These are phyloP conservation scores for Termitomyces sp. DNA, from an alignment of 768 basidiomycete genomes.

Conservation along the genomic window DNA sequence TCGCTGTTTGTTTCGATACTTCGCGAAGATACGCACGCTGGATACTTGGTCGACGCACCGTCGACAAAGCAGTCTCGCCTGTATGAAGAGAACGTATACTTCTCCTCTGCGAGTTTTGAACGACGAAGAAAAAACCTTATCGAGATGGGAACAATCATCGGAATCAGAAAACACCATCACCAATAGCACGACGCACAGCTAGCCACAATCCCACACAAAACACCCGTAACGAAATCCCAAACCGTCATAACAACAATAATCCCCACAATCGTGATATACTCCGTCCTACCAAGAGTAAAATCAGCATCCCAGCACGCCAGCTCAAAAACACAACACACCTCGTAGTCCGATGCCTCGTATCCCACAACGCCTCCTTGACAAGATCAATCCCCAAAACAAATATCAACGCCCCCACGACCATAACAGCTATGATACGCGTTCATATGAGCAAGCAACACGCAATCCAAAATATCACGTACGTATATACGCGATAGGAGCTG, in stretches of 20 bases:
- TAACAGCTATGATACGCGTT: too few relatives aligned
- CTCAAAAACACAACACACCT: slow-evolving; percentile 27
- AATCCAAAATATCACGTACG: slow-evolving; percentile 36
- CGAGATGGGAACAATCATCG: too few relatives aligned
- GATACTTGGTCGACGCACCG: slow-evolving; percentile 82
- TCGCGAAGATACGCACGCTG: slow-evolving; percentile 91
- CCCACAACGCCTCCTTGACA: slow-evolving; percentile 94
- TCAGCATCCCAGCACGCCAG: slow-evolving; percentile 9
- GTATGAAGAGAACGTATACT: slow-evolving; percentile 83
- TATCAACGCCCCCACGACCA: slow-evolving; percentile 88
- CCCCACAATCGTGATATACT: slow-evolving; percentile 79
- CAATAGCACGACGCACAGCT: slow-evolving; percentile 86
- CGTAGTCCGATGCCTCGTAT: slow-evolving; percentile 85
- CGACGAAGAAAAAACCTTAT: slow-evolving; percentile 97
- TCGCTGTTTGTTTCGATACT: slow-evolving; percentile 85
- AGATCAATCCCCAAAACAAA: slow-evolving; percentile 94
- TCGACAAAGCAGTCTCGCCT: slow-evolving; percentile 82
- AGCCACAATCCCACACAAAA: slow-evolving; percentile 86
- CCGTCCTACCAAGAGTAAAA: slow-evolving; percentile 36
- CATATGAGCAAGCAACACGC: too few relatives aligned
- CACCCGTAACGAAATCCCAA: slow-evolving; percentile 93
- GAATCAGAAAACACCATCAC: too few relatives aligned
- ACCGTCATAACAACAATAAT: slow-evolving; percentile 92
- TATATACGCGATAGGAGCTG: slow-evolving; percentile 86
- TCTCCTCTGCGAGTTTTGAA: slow-evolving; percentile 82